Percentiles rank a stretch among this genome's conserved stretches.
phyloP scores from a whole-genome alignment of 2,329 filamentous ascomycete species.

The Neofusicoccum parvum region DNA sequence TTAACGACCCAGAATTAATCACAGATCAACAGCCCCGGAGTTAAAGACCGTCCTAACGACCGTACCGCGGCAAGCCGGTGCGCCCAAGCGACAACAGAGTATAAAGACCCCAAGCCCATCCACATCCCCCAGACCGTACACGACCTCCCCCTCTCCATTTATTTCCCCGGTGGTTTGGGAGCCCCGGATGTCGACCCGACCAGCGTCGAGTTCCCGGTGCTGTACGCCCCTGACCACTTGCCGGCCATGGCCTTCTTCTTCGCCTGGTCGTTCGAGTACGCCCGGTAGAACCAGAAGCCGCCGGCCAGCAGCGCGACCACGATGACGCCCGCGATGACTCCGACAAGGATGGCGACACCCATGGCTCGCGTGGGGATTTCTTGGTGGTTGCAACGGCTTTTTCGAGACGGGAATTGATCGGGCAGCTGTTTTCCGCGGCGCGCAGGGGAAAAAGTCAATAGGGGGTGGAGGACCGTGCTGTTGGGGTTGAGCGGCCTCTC shows the following conservation, averaged over 20 bases:
- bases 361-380: neutral
- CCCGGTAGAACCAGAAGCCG: constrained; percentile 15
- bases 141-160: no score
- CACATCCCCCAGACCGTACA: neutral
- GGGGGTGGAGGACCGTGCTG: constrained; percentile 8
- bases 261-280: constrained; percentile 7
- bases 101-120: neutral
- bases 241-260: constrained; percentile 14
- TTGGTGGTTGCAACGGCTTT: neutral
- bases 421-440: neutral
- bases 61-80: neutral
- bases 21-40: neutral
- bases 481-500: neutral
- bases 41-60: neutral
- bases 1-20: neutral
- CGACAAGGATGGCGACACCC: neutral
- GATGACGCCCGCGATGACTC: constrained; percentile 3
- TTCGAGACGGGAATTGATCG: neutral
- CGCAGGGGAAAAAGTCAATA: neutral
- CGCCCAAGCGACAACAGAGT: neutral
- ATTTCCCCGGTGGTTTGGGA: neutral
- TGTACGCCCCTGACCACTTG: constrained; percentile 5
- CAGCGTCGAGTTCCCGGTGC: constrained; percentile 6
- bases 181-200: neutral
- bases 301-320: neutral